Base-by-base conservation (phyloP, 2,329 filamentous ascomycete genomes). In the Aspergillus flavus region DNA sequence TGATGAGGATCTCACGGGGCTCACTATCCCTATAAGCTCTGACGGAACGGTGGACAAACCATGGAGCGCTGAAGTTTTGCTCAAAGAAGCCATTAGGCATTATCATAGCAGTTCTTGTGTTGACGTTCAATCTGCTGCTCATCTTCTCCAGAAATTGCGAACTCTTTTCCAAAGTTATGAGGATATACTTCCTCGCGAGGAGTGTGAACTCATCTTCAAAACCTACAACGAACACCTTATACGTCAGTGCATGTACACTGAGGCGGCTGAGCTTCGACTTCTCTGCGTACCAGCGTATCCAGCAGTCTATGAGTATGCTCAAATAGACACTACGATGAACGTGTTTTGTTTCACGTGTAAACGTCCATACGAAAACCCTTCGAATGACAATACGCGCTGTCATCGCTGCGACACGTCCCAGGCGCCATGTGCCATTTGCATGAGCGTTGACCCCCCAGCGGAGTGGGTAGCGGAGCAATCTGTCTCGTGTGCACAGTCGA, bases 171-270 rank as follows among this genome's bases (percentile, higher is more conserved):
- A 71, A 10, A 74, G 77, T 16, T 76, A 73, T 54, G 77, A 79
- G 45, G 63, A 72, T 28, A 76, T 81, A 23, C 68, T 80, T 52
- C 77, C 78, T 1, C 76, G 75, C 41, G 71, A 77, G 58, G 84
- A 88, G 68, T 79, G 84, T 56, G 85, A 88, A 70, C 77, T 80
- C 53, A 84, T 88, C 48, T 81, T 88, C 48, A 79, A 82, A 46
- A 78, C 82, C 4, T 89, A 89, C 72, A 85, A 89, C 72, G 81
- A 83, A 57, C 84, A 85, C 61, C 78, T 89, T 12, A 66, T 80
- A 32, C 75, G 78, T 39, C 78, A 80, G 54, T 76, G 74, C n/a
- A 79, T 80, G 77, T 76, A 78, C 53, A 63, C 79, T 19, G 78
- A 80, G 65, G 86, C 86, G 6, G 84, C 85, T 11, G 79, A 84